Base-by-base conservation (phyloP, 768 basidiomycete genomes). In the Gymnopilus dilepis region DNA sequence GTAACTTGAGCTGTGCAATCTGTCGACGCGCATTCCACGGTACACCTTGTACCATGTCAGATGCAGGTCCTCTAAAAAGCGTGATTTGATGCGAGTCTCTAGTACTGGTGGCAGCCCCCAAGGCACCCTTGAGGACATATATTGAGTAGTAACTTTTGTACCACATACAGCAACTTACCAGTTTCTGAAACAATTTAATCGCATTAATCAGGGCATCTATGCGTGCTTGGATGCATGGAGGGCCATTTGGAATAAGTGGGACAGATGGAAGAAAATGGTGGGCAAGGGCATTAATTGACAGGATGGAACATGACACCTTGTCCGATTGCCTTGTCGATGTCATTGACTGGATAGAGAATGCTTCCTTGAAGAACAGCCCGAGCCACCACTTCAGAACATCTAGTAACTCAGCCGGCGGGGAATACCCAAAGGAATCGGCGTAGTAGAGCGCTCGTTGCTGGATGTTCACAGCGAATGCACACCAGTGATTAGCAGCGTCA, bases 321-420 rank as follows among this genome's bases (percentile, higher is more conserved):
- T 41, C 40, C 40, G 15, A 6, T 12, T 66, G 65, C 22, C 21
- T 17, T 21, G 62, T 45, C 11, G 52, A 45, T 4, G 41, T 51
- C 21, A 63, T 15, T 5, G 19, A 5, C 21, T 38, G 30, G 17
- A 60, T 8, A 19, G 54, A 15, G 47, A 62, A 60, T 15, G 24
- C 24, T 11, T 40, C 40, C 13, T 24, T 37, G 47, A 57, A 62
- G 22, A 19, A 24, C 9, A 47, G 31, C 8, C 31, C 40, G 24
- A 63, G 45, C 65, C 65, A 66, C 65, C 65, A 66, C 8, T 21
- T 13, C 24, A 66, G 34, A 6, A 59, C 21, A 8, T 62, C 61
- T 22, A 41, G 3, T 22, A 67, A 56, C 34, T 67, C 66, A 30
- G 37, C 3, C 11, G 66, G 66, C 28, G 52, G 41, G 22, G 24